Conservation (phyloP, 1,284 basidiomycete genomes). For the Cutaneotrichosporon cutaneum region DNA sequence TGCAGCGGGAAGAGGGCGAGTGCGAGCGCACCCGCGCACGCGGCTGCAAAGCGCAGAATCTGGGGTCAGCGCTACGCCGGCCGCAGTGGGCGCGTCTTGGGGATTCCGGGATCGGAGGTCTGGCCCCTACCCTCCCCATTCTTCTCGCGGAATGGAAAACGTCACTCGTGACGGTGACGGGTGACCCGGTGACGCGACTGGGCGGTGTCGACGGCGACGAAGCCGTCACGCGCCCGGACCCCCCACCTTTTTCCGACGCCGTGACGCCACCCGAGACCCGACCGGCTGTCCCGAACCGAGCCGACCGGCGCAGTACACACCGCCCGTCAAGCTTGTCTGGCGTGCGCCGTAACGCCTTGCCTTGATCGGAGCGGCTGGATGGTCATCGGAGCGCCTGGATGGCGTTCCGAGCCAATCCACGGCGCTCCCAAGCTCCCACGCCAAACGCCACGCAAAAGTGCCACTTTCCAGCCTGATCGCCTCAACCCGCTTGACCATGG, state of each 20-base stretch:
- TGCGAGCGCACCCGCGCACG: slow-evolving; percentile 23
- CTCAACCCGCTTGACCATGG: too few relatives aligned
- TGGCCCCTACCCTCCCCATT: background rate
- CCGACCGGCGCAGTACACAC: too few relatives aligned
- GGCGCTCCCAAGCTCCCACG: too few relatives aligned
- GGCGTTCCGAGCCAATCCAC: too few relatives aligned
- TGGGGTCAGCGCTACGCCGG: background rate
- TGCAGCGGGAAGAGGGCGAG: slow-evolving; percentile 36
- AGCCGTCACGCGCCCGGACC: background rate
- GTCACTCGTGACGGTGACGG: background rate
- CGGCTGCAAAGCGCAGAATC: slow-evolving; percentile 24
- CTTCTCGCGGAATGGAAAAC: background rate
- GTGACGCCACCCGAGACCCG: background rate
- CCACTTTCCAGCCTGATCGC: too few relatives aligned
- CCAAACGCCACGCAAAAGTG: too few relatives aligned
- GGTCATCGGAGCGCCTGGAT: too few relatives aligned
- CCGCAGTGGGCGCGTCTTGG: background rate
- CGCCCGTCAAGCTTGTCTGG: too few relatives aligned
- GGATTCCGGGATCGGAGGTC: too few relatives aligned
- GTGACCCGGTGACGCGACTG: background rate
- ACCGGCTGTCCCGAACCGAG: too few relatives aligned
- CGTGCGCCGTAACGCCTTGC: too few relatives aligned
- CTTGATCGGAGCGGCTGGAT: too few relatives aligned
- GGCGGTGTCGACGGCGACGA: background rate
- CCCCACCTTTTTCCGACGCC: background rate